Evolutionary conservation across 208 protist genomes (phyloP).

Genomic region (Leishmania lainsoni): DNA sequence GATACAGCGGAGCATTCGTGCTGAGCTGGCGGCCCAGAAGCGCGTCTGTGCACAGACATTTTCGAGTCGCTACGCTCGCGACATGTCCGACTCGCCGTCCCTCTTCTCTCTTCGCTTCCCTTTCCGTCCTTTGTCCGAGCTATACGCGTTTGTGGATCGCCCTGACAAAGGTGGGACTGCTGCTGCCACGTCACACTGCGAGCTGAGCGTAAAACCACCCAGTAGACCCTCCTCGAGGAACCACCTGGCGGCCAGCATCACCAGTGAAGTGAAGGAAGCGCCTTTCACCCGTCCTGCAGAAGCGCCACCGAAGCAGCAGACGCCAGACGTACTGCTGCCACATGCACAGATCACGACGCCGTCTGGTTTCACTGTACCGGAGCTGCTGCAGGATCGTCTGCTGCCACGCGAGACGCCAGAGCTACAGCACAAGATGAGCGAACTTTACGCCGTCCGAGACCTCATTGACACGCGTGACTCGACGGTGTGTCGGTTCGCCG

Average conservation of each 20-base stretch:
- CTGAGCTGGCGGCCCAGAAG: conserved; percentile 13
- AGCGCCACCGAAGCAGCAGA: background rate
- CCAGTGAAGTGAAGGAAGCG: background rate
- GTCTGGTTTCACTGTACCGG: conserved; percentile 22
- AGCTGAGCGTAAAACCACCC: background rate
- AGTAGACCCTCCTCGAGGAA: background rate
- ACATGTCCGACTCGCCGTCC: conserved; percentile 24
- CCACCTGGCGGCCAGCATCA: background rate
- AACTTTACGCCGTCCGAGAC: conserved; percentile 20
- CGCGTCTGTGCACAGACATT: background rate
- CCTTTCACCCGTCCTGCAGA: background rate
- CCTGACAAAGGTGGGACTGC: background rate
- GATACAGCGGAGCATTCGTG: conserved; percentile 13
- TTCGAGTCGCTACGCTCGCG: conserved; percentile 15
- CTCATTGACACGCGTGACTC: conserved; percentile 23
- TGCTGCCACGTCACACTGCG: background rate
- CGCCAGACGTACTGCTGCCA: conserved; percentile 21
- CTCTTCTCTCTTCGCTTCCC: conserved; percentile 29
- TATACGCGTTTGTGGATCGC: conserved; percentile 12
- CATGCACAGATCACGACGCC: conserved; percentile 16
- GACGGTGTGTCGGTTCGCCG: conserved; percentile 17
- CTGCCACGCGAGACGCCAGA: conserved; percentile 21
- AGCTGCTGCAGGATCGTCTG: conserved; percentile 27
- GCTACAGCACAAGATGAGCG: conserved; percentile 18
- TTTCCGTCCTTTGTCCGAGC: conserved; percentile 13